Evolutionary conservation across 257 asterid species (phyloP), one percentile per base, ranked within the genome.

Genomic region (Primulina eburnea): DNA sequence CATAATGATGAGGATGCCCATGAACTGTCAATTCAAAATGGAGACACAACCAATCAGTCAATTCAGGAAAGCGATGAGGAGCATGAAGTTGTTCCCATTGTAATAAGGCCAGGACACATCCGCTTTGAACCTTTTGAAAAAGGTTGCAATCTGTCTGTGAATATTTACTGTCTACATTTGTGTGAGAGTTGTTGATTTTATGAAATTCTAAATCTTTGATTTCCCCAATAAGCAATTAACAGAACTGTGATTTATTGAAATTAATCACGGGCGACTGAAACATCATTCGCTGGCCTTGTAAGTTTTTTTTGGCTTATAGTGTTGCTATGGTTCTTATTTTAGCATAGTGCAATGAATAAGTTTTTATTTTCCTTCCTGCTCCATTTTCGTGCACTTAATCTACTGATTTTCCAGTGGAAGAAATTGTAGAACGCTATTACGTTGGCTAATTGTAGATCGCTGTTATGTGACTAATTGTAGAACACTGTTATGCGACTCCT

Each of bases 71-170:
- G 32, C 67, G 62, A 21, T 34, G 82, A 72, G 37, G 96, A 84
- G 69, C 76, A 79, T 64, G 87, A 88, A 80, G 80, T 87, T 83
- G 87, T 89, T 84, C 95, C 97, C 53, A 66, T 86, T 73, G 82
- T 77, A 67, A 69, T 88, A 72, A 91, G 95, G 86, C 99, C 98
- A 24, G 98, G 99, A 64, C 95, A 94, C 76, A 89, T 94, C 73
- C 97, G 99, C 65, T 94, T 91, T 83, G 97, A 88, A 83, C 86
- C 92, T 53, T 69, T 82, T 73, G 97, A 78, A 37, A 76, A 85
- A 84, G 99, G 97, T 94, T 40, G 9, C 64, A 57, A 67, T 65
- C 78, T 24, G 26, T 34, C 73, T 67, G 52, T 69, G 55, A 40
- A 8, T 63, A 20, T 62, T 28, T 14, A 26, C 76, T 34, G 16